These are phyloP conservation scores for Fraxinus sp. DNA, from an alignment of 305 asterid genomes.

Conservation along the genomic window DNA sequence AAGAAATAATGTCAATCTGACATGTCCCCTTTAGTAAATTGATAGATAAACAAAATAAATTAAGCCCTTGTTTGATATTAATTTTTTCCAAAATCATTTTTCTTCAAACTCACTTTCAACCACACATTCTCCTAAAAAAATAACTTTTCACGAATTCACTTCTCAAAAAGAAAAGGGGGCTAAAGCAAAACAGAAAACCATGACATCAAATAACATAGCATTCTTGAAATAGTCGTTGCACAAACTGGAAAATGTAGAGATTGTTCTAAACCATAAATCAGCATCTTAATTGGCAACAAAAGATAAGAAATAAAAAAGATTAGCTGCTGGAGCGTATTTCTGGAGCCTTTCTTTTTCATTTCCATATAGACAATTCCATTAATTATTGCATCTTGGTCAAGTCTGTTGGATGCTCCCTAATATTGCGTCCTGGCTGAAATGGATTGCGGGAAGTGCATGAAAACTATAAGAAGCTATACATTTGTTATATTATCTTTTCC, in stretches of 20 bases:
- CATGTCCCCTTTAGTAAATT: not conserved
- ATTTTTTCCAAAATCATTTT: no score
- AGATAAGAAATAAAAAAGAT: not conserved
- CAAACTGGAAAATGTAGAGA: not conserved
- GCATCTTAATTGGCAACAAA: not conserved
- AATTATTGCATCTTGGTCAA: slow-evolving; percentile 4
- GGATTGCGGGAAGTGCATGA: not conserved
- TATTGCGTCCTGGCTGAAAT: not conserved
- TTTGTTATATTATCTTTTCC: not conserved
- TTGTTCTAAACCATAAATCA: not conserved
- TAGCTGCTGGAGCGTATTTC: not conserved
- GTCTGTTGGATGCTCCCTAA: not conserved
- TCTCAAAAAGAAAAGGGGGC: not conserved
- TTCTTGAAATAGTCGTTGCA: not conserved
- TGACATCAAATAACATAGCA: not conserved
- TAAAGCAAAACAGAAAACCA: not conserved
- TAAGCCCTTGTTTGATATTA: no score
- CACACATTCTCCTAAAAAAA: not conserved
- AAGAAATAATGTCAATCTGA: not conserved
- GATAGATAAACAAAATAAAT: not conserved
- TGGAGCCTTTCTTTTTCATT: not conserved
- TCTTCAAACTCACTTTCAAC: not conserved
- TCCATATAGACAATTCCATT: not conserved
- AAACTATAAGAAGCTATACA: not conserved
- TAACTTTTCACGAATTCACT: not conserved